Evolutionary conservation across 2,329 filamentous ascomycete species (phyloP), one percentile per base, ranked within the genome.

Genomic region (Colletotrichum tropicicola): DNA sequence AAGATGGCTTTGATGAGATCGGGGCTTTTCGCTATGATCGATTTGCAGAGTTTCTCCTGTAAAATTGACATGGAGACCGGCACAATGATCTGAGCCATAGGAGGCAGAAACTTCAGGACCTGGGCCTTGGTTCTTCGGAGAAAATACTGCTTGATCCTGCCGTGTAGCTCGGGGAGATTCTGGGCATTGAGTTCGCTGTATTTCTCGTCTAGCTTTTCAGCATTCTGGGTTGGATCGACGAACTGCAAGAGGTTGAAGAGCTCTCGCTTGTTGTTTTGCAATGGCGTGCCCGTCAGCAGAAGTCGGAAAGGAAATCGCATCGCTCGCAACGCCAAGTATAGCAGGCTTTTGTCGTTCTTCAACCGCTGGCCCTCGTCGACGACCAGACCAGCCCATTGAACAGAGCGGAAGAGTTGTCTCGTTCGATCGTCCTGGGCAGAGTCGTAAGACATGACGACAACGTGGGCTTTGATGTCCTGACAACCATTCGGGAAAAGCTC

Each of bases 241-340:
- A 99, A 99, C 69, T 98, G 95, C 4, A 99, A 80, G n/a, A 99
- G 83, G 73, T 98, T 99, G 82, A 98, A 98, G 0, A 99, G 82
- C 76, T 99, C 96, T 48, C 94, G 87, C 70, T 93, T 92, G 75
- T 98, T 98, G 78, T 99, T 99, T 72, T 99, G 96, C 12, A 99
- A 80, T 0, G 96, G 96, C 0, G 96, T 99, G 2, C 90, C 94
- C 78, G 95, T 98, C 32, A 99, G 83, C 2, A 99, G 85, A 39
- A 97, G 85, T 56, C 93, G 90, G 78, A 96, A 98, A 0, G 92
- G 92, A 28, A 94, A 89, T 53, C 88, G 91, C 77, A 98, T 87
- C 3, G 87, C 84, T 43, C 82, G 87, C 6, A 99, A 82, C 3
- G 92, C 89, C 32, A 83, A 83, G 75, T 98, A 98, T 1, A 98